These are phyloP conservation scores for Cadophora malorum DNA, from an alignment of 2,329 filamentous ascomycete genomes.

Conservation along the genomic window DNA sequence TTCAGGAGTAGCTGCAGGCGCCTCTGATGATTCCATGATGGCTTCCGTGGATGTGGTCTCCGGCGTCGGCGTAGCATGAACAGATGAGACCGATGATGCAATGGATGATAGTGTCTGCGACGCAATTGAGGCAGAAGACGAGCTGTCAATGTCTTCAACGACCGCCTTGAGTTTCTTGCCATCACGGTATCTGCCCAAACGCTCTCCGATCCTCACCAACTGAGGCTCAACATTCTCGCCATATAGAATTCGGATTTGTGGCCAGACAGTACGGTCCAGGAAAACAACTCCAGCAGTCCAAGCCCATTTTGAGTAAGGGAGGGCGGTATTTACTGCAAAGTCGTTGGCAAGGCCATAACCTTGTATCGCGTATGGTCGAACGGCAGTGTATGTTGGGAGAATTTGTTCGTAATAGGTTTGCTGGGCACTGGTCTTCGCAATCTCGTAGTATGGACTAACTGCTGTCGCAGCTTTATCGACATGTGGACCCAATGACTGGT, in stretches of 20 bases:
- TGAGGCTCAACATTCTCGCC: slow-evolving; percentile 95
- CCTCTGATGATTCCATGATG: slow-evolving; percentile 39
- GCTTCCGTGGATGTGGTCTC: slow-evolving; percentile 13
- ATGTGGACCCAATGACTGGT: slow-evolving; percentile 74
- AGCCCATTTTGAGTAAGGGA: slow-evolving; percentile 75
- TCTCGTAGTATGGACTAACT: slow-evolving; percentile 75
- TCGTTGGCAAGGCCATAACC: slow-evolving; percentile 70
- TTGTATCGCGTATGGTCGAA: slow-evolving; percentile 74
- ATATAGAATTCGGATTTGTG: slow-evolving; percentile 80
- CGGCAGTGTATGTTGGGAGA: slow-evolving; percentile 76
- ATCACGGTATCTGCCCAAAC: slow-evolving; percentile 75
- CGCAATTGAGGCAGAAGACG: slow-evolving; percentile 42
- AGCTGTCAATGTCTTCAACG: slow-evolving; percentile 58
- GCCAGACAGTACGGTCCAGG: slow-evolving; percentile 79
- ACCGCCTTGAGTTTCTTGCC: slow-evolving; percentile 67
- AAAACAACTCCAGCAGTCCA: slow-evolving; percentile 75
- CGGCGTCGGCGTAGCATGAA: slow-evolving; percentile 34
- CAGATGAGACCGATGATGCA: slow-evolving; percentile 38
- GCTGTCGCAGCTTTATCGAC: slow-evolving; percentile 65
- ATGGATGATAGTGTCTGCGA: slow-evolving; percentile 41
- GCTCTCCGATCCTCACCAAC: slow-evolving; percentile 87
- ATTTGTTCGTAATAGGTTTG: slow-evolving; percentile 76
- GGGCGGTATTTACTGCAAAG: slow-evolving; percentile 71
- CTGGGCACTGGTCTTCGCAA: slow-evolving; percentile 65
- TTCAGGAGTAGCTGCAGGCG: slow-evolving; percentile 42